Percentiles rank a stretch among this genome's conserved stretches.
Evolutionary conservation across 495 filamentous ascomycete genomes (phyloP).

Genomic region (Penicillium egyptiacum): DNA sequence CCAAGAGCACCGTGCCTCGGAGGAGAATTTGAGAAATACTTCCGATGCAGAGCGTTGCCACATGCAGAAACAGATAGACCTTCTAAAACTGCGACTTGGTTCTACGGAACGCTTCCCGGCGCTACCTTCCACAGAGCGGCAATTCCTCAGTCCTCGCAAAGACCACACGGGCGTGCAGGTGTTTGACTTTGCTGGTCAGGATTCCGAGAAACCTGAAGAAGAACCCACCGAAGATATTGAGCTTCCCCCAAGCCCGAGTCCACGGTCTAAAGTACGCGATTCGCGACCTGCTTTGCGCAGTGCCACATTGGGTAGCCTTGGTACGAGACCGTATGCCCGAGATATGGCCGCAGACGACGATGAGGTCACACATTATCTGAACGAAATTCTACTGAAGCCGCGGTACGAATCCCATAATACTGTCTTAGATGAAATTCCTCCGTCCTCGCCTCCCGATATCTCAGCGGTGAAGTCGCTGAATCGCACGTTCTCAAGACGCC

Average conservation of each 20-base stretch:
- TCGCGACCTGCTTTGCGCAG: constrained; percentile 22
- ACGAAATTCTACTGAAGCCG: constrained; percentile 30
- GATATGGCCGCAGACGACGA: constrained; percentile 34
- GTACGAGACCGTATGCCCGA: constrained; percentile 30
- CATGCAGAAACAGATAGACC: constrained; percentile 40
- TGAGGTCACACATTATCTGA: constrained; percentile 32
- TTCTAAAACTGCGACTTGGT: constrained; percentile 30
- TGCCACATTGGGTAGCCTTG: constrained; percentile 25
- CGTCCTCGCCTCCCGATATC: constrained; percentile 40
- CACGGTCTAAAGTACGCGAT: constrained; percentile 38
- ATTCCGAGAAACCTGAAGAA: constrained; percentile 27
- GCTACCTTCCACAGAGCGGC: constrained; percentile 24
- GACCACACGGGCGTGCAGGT: constrained; percentile 35
- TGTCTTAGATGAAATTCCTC: constrained; percentile 20
- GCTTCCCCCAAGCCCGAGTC: constrained; percentile 43
- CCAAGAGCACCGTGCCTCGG: constrained; percentile 40
- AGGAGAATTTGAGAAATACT: constrained; percentile 36
- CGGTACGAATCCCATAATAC: constrained; percentile 14
- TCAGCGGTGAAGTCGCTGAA: constrained; percentile 27
- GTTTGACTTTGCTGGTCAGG: constrained; percentile 18
- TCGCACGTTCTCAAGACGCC: constrained; percentile 22
- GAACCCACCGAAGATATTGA: constrained; percentile 42
- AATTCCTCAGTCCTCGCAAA: constrained; percentile 37
- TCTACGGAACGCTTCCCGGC: constrained; percentile 32
- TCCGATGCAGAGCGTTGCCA: constrained; percentile 38